Evolutionary conservation across 352 stramenopile genomes (phyloP).

Genomic region (Pythium dissimile): DNA sequence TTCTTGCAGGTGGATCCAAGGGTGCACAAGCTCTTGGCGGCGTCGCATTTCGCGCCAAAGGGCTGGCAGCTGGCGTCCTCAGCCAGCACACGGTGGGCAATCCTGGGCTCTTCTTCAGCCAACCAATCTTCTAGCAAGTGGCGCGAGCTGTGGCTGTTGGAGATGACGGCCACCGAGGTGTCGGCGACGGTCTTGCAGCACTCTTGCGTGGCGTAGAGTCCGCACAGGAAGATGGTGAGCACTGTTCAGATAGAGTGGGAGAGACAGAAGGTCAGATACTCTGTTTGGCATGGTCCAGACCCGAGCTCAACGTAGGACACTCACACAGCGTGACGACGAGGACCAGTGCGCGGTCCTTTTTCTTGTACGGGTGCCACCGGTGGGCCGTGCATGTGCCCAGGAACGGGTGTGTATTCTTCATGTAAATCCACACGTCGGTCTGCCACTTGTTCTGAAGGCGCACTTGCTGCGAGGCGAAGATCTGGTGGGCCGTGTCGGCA

Average conservation of each 20-base stretch:
- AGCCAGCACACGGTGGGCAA: conserved; percentile 7
- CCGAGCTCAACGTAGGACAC: conserved; percentile 9
- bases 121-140: neutral
- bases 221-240: conserved; percentile 34
- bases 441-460: conserved; percentile 37
- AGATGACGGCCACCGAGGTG: conserved; percentile 17
- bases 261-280: neutral
- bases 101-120: neutral
- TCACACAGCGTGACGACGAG: conserved; percentile 41
- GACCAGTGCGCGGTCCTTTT: conserved; percentile 43
- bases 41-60: conserved; percentile 29
- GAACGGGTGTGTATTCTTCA: conserved; percentile 58
- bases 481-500: conserved; percentile 26
- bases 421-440: conserved; percentile 56
- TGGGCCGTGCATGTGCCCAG: conserved; percentile 39
- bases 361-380: conserved; percentile 52
- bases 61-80: conserved; percentile 10
- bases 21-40: conserved; percentile 24
- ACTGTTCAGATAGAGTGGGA: conserved; percentile 23
- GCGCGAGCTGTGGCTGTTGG: conserved; percentile 4
- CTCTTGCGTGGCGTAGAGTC: conserved; percentile 38
- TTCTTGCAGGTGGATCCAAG: conserved; percentile 29
- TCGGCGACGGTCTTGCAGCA: conserved; percentile 31
- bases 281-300: neutral
- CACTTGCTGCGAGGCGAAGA: conserved; percentile 52